Conservation (phyloP, 1,139 yeast species). For the Geotrichum cucujoidarum region DNA sequence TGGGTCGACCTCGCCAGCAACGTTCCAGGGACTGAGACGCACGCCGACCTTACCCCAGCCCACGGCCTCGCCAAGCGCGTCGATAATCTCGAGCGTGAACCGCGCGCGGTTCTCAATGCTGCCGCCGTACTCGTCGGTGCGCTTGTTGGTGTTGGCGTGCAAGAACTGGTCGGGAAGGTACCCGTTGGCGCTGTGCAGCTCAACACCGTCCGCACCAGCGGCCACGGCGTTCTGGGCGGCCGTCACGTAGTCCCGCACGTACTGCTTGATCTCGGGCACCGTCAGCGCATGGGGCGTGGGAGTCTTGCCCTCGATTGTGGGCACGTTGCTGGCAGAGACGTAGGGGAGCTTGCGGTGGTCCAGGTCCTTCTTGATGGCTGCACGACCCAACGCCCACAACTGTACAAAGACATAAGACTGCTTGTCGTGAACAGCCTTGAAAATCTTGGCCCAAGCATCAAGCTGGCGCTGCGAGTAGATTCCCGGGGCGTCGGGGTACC, state of each 20-base stretch:
- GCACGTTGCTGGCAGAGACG: conserved; percentile 29
- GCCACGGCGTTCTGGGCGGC: conserved; percentile 46
- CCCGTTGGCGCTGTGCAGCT: conserved; percentile 69
- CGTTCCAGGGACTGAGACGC: conserved; percentile 55
- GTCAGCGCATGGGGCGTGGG: conserved; percentile 36
- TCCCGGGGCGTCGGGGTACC: conserved; percentile 49
- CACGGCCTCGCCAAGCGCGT: conserved; percentile 46
- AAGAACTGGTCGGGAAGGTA: conserved; percentile 53
- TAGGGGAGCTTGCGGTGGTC: conserved; percentile 35
- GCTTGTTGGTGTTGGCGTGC: conserved; percentile 46
- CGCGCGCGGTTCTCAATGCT: conserved; percentile 63
- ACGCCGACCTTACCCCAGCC: conserved; percentile 53
- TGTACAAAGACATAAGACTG: conserved; percentile 51
- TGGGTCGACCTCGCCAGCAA: conserved; percentile 34
- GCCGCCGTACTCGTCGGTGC: conserved; percentile 69
- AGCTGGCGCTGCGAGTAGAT: conserved; percentile 47
- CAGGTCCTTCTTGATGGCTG: conserved; percentile 43
- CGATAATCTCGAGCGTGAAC: conserved; percentile 51
- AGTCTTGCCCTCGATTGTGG: conserved; percentile 29
- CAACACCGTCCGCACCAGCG: conserved; percentile 67
- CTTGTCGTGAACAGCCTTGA: conserved; percentile 50
- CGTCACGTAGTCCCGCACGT: conserved; percentile 36
- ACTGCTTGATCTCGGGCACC: conserved; percentile 38
- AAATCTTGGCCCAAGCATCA: conserved; percentile 49
- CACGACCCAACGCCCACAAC: conserved; percentile 59